Conservation (phyloP, 78 protist species). For the Protostelium mycophagum region DNA sequence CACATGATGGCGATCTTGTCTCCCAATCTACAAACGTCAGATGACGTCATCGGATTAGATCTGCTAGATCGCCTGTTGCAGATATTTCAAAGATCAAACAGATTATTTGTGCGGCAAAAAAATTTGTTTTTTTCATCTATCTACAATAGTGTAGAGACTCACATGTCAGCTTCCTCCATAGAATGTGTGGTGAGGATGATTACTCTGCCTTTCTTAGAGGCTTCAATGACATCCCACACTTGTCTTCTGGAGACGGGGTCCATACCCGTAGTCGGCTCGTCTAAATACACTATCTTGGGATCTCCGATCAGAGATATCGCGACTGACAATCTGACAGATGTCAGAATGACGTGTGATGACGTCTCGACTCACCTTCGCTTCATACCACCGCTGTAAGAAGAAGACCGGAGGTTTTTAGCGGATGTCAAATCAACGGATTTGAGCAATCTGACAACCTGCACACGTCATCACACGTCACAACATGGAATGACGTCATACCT, state of each 20-base stretch:
- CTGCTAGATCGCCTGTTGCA: no score
- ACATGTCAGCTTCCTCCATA: conserved; percentile 70
- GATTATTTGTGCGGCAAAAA: no score
- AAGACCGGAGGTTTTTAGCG: not conserved
- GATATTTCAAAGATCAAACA: no score
- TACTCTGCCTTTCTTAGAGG: conserved; percentile 16
- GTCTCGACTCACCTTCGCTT: not conserved
- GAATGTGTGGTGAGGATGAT: conserved; percentile 74
- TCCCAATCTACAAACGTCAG: conserved; percentile 31
- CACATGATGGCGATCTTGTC: conserved; percentile 72
- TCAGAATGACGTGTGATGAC: conserved; percentile 30
- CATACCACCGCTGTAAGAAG: not conserved
- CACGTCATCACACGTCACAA: no score
- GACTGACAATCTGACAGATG: conserved; percentile 56
- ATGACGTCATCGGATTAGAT: not conserved
- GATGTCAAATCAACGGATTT: not conserved
- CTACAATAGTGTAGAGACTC: not conserved
- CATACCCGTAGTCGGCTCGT: conserved; percentile 47
- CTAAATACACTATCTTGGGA: conserved; percentile 10
- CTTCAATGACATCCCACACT: conserved; percentile 48
- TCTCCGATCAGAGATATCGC: conserved; percentile 59
- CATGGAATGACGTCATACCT: not conserved
- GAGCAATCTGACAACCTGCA: no score
- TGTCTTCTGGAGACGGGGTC: conserved; percentile 23
- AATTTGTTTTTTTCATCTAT: no score